Evolutionary conservation across 192 early-diverging fungal genomes (phyloP), one percentile per base, ranked within the genome.

Genomic region (Rhizoclosmatium globosum): DNA sequence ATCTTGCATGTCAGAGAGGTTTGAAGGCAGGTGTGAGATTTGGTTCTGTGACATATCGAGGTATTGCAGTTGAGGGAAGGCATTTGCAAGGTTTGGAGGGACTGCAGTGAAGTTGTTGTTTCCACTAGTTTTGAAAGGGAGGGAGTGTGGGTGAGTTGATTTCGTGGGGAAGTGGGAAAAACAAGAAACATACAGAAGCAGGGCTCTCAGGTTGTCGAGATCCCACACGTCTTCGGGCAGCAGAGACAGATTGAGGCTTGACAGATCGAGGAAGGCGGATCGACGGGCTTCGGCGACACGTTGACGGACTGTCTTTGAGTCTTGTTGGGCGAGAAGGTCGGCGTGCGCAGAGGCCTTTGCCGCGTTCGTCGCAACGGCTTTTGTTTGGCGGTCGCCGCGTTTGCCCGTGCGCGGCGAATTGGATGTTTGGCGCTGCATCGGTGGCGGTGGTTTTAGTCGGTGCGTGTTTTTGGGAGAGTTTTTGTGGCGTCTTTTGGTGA

Each of bases 261-360:
- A 58, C 76, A 87, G 71, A 58, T 87, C 82, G 4, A 87, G 82
- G n/a, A 87, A 71, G 41, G 77, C 77, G 13, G 80, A 83, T 31
- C 76, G 61, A 3, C 78, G 21, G 2, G 83, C 86, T 61, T 87
- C 86, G 17, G 75, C 47, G 23, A 87, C 46, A 7, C 85, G 71
- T 62, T 86, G 85, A 6, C 79, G 13, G 47, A 86, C 85, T 2
- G 85, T 86, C 38, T 81, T 81, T 6, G 84, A 80, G 61, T 80
- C 74, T 46, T 82, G 78, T 31, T 74, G 74, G 3, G 65, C 58
- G 3, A 76, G 64, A 19, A 46, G 41, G 46, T 76, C 74, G 46
- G 47, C 23, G 64, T 76, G 74, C 9, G 64, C 39, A 23, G 74
- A 76, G 46, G 9, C 19, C 1, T 50, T 45, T 11, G 38, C 69